These are phyloP conservation scores for Microcyclospora tardicrescens DNA, from an alignment of 2,329 filamentous ascomycete genomes.

Conservation along the genomic window DNA sequence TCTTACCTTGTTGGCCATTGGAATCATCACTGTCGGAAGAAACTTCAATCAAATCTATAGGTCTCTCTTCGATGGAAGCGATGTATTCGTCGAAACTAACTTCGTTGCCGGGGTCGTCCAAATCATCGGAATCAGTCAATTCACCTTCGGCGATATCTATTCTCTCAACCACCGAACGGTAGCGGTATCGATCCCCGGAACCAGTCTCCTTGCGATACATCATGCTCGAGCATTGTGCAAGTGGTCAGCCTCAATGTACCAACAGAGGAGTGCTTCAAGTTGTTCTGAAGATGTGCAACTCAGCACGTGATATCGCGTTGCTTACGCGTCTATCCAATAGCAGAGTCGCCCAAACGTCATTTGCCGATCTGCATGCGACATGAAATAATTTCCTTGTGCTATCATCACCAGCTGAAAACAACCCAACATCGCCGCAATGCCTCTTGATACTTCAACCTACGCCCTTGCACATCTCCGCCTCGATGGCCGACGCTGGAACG, in stretches of 20 bases:
- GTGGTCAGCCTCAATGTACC: too few relatives aligned
- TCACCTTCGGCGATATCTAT: conserved; percentile 10
- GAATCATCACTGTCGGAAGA: conserved; percentile 7
- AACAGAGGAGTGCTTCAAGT: too few relatives aligned
- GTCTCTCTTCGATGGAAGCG: conserved; percentile 2
- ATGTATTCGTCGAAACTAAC: conserved; percentile 12
- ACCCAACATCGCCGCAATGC: conserved; percentile 46
- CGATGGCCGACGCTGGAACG: conserved; percentile 86
- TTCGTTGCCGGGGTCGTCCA: conserved; percentile 6
- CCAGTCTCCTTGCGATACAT: too few relatives aligned
- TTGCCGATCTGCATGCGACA: too few relatives aligned
- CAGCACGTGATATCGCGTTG: too few relatives aligned
- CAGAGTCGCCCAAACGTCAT: too few relatives aligned
- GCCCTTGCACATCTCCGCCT: conserved; percentile 58
- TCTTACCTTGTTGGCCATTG: conserved; percentile 1
- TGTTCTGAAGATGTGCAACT: too few relatives aligned
- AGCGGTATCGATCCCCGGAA: too few relatives aligned
- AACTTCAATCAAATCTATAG: conserved; percentile 4
- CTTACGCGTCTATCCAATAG: too few relatives aligned
- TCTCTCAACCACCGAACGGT: too few relatives aligned
- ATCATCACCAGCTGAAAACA: neutral
- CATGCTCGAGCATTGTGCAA: too few relatives aligned
- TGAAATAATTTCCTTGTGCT: too few relatives aligned
- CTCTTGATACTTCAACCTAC: conserved; percentile 89
- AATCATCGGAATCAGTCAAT: conserved; percentile 6